Evolutionary conservation across 495 filamentous ascomycete genomes (phyloP).

Genomic region (Sabuloglossum arenarium): DNA sequence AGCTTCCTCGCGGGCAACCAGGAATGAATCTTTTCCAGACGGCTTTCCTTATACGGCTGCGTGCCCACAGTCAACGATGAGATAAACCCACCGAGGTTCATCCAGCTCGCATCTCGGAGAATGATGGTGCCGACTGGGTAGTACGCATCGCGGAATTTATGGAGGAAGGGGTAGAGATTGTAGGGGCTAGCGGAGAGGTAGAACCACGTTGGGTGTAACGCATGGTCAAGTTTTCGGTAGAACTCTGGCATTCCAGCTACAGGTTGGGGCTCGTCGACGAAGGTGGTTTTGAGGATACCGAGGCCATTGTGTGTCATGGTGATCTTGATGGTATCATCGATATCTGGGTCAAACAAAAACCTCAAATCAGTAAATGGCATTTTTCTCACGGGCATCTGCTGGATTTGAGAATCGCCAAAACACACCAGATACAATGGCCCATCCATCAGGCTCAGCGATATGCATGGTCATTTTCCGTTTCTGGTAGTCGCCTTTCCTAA

Average conservation of each 20-base stretch:
- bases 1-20: conserved; percentile 64
- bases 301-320: conserved; percentile 60
- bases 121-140: conserved; percentile 65
- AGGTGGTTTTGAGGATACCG: conserved; percentile 66
- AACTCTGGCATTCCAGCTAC: conserved; percentile 68
- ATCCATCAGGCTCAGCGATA: conserved; percentile 61
- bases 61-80: conserved; percentile 62
- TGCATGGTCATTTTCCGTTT: conserved; percentile 15
- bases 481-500: conserved; percentile 17
- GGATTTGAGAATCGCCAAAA: background rate
- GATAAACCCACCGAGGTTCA: conserved; percentile 63
- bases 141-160: conserved; percentile 40
- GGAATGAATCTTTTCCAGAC: conserved; percentile 50
- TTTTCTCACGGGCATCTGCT: background rate
- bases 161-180: conserved; percentile 83
- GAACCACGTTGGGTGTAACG: conserved; percentile 53
- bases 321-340: conserved; percentile 92
- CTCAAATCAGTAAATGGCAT: conserved; percentile 4
- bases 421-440: conserved; percentile 61
- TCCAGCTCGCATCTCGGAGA: conserved; percentile 71
- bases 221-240: conserved; percentile 40
- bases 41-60: conserved; percentile 67
- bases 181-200: conserved; percentile 91
- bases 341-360: conserved; percentile 36
- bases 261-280: conserved; percentile 48